Evolutionary conservation across 129 eudicot genomes (phyloP).

Genomic region (Lonicera japonica): DNA sequence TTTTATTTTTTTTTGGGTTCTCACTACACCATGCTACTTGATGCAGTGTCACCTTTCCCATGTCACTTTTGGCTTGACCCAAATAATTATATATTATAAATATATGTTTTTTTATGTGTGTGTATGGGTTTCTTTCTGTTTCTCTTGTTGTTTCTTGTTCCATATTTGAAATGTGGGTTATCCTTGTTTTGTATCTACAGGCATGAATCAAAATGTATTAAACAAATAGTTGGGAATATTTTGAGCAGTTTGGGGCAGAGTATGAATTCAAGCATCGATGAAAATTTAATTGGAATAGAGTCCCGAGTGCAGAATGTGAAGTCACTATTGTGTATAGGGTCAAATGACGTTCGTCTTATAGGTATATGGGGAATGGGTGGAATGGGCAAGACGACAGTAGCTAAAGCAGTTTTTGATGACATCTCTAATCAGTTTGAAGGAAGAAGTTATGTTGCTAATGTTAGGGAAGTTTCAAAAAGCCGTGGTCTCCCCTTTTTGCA

Average conservation of each 20-base stretch:
- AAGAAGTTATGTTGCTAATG: not conserved
- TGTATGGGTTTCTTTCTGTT: no score
- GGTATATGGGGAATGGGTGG: conserved; percentile 29
- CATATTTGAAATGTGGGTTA: not conserved
- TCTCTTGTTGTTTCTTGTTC: not conserved
- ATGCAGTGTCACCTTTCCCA: no score
- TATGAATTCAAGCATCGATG: not conserved
- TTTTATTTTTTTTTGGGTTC: not conserved
- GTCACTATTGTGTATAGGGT: conserved; percentile 1
- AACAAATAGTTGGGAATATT: conserved; percentile 4
- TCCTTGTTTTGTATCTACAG: conserved; percentile 1
- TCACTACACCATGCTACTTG: not conserved
- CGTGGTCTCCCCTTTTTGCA: not conserved
- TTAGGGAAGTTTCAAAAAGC: not conserved
- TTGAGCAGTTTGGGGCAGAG: not conserved
- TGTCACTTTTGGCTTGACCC: no score
- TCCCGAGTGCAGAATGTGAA: not conserved
- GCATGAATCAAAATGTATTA: conserved; percentile 4
- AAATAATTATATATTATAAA: no score
- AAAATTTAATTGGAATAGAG: conserved; percentile 13
- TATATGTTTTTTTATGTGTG: not conserved
- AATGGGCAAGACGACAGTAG: conserved; percentile 17
- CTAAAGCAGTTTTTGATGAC: conserved; percentile 3
- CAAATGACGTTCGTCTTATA: conserved; percentile 7
- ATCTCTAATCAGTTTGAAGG: not conserved